Conservation (phyloP, 2,329 filamentous ascomycete species). For the Curvularia verruculosa region DNA sequence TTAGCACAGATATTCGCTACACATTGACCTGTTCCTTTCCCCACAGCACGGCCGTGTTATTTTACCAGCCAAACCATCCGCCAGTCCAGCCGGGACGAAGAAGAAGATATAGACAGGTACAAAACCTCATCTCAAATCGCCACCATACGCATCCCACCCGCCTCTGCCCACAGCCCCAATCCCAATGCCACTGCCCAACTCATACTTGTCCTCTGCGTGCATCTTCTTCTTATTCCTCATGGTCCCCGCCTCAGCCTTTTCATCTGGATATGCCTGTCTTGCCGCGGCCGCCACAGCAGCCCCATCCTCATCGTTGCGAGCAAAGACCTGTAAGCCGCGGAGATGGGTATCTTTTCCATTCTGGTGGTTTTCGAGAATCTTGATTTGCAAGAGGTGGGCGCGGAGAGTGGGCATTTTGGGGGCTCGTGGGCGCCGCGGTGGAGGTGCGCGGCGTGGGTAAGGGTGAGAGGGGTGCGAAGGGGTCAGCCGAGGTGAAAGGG, state of each 20-base stretch:
- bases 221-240: constrained; percentile 5
- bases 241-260: neutral
- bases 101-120: too few species aligned
- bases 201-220: constrained; percentile 18
- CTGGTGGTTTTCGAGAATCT: constrained; percentile 94
- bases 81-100: too few species aligned
- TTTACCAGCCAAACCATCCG: too few species aligned
- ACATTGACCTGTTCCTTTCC: too few species aligned
- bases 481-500: constrained; percentile 31
- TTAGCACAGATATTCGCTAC: too few species aligned
- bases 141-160: constrained; percentile 30
- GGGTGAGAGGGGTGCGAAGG: constrained; percentile 2
- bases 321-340: constrained; percentile 86
- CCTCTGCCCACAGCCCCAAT: neutral
- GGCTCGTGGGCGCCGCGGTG: constrained; percentile 46
- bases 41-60: too few species aligned
- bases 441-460: neutral
- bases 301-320: constrained; percentile 48
- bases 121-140: constrained; percentile 20
- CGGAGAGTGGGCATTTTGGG: constrained; percentile 75
- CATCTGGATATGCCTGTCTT: constrained; percentile 6
- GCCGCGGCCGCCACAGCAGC: neutral
- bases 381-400: constrained; percentile 87
- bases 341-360: constrained; percentile 99
- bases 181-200: constrained; percentile 16